Base-by-base conservation (phyloP, 306 rosid genomes). In the Gastrolobium bilobum region DNA sequence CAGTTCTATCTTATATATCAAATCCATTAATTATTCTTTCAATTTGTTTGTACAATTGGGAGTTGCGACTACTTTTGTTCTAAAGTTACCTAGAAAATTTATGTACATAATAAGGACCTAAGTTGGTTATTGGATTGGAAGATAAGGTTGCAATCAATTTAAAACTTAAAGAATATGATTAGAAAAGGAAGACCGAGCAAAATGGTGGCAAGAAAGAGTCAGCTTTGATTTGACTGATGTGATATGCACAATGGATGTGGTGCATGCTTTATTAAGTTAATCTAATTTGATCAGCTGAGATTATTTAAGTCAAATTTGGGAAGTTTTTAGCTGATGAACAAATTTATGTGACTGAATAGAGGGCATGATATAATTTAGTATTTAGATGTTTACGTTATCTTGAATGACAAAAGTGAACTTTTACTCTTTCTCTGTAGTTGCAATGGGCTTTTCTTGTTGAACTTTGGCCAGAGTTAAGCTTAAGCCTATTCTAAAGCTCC, bases 401-500 rank as follows among this genome's bases (percentile, higher is more conserved):
- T 31, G 69, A 31, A 42, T 73, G 42, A 59, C 34, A 39, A 43
- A 38, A 72, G 14, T 34, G 61, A 39, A 50, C 34, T 35, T 38
- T 34, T 56, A 4, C 54, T 60, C 33, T 75, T 59, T 61, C 59
- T 61, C 5, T 47, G 35, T 61, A 34, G 42, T 13, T 33, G 50
- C 60, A 15, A 63, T 26, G 63, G 4, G 14, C 29, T 75, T 46
- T 26, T 29, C 56, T 33, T 13, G 6, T 40, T 76, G 43, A 33
- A 51, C 44, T 39, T 29, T 61, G 35, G 15, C 62, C 44, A 34
- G 61, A 46, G 35, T n/a, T n/a, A n/a, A n/a, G n/a, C n/a, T 29
- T 60, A 1, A 35, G 83, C 73, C 70, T 75, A 9, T 33, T 60
- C 70, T 75, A 14, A 5, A 43, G 7, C n/a, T n/a, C 31, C 50